These are phyloP conservation scores for Spirogloea muscicola DNA, from an alignment of 139 green algal species.

Conservation along the genomic window DNA sequence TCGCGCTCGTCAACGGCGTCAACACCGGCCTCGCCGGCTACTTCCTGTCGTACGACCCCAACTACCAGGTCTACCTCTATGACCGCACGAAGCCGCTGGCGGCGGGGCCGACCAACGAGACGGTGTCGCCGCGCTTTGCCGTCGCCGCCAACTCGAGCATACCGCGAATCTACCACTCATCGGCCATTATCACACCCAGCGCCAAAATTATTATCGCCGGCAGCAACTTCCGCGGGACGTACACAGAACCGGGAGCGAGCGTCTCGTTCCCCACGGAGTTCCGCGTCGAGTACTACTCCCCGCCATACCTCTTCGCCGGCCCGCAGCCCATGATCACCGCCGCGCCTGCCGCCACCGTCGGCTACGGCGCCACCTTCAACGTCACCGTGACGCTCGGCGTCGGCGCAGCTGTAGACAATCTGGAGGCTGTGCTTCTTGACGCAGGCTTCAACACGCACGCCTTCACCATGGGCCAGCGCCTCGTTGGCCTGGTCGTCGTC, in stretches of 20 bases:
- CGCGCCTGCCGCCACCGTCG: neutral
- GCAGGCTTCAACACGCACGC: neutral
- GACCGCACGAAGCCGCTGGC: no score
- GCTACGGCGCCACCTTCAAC: neutral
- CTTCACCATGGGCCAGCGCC: neutral
- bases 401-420: neutral
- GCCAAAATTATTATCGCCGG: neutral
- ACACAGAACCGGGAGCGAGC: neutral
- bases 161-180: constrained; percentile 16
- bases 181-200: neutral
- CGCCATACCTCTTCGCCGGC: neutral
- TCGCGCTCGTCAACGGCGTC: no score
- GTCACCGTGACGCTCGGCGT: no score
- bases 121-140: no score
- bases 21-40: no score
- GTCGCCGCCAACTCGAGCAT: neutral
- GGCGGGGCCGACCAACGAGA: no score
- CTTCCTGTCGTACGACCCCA: no score
- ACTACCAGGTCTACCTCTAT: no score
- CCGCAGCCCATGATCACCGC: neutral
- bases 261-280: constrained; percentile 16
- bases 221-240: neutral
- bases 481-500: neutral
- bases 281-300: neutral
- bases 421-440: neutral